Base-by-base conservation (phyloP, 768 basidiomycete species). In the Lactarius akahatsu region DNA sequence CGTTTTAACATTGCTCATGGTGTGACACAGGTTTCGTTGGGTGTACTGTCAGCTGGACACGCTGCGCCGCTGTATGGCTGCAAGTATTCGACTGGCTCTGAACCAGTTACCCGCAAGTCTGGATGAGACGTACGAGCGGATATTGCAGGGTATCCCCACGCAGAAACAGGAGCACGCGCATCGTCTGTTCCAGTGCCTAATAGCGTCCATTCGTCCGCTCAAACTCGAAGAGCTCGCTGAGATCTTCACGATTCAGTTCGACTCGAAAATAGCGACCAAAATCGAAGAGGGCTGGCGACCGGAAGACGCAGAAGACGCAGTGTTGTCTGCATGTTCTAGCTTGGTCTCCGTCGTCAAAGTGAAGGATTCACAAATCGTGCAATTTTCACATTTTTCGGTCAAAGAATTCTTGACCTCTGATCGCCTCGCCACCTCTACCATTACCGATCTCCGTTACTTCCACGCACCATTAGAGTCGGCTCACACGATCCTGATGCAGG, bases 361-460 rank as follows among this genome's bases (percentile, higher is more conserved):
- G 15, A 26, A 26, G 3, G 45, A 38, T 8, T 47, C 32, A 2
- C 34, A 38, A 26, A 10, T 50, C 13, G 60, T 61, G 16, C 60
- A 26, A n/a, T 52, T 50, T 36, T 47, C 60, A 15, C 60, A 61
- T n/a, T 55, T 55, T 10, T 64, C 64, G 0, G 64, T 60, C 30
- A 59, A 45, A 15, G 64, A 65, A 10, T 65, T 26, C 64, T 59
- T 65, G 63, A 54, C 47, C 3, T 65, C 64, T 4, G 32, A 10
- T 59, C 57, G 47, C 1, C 38, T 65, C 34, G 38, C 28, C 3
- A 18, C 15, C 9, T 55, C 64, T 3, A 38, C 34, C 1, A 0
- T n/a, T n/a, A 28, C 13, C 23, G 10, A 13, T 2, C 41, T 50
- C n/a, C 38, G 45, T 34, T 40, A n/a, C 10, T 40, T 59, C 16